phyloP scores from a whole-genome alignment of 2,329 filamentous ascomycete species.

The Leptographium wingfieldii region DNA sequence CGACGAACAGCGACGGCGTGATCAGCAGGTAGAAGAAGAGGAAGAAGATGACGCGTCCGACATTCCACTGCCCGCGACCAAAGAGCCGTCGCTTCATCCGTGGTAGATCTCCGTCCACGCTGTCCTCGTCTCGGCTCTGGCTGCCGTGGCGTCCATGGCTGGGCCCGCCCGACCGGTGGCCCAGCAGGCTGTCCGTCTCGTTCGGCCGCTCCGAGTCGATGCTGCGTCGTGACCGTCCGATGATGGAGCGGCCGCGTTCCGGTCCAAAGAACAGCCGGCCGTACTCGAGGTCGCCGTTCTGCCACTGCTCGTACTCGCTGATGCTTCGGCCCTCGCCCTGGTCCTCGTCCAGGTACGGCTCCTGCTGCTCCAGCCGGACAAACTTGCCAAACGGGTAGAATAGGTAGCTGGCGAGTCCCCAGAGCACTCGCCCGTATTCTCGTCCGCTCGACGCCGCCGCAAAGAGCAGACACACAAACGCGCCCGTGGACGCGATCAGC shows the following conservation, averaged over 20 bases:
- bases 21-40: conserved; percentile 90
- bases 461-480: conserved; percentile 66
- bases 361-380: conserved; percentile 84
- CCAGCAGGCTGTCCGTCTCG: conserved; percentile 78
- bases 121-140: background rate
- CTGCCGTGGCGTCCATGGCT: background rate
- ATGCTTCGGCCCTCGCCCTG: conserved; percentile 93
- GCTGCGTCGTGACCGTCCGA: conserved; percentile 78
- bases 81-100: conserved; percentile 74
- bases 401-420: conserved; percentile 73
- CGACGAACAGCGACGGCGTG: conserved; percentile 71
- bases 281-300: conserved; percentile 92
- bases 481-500: conserved; percentile 59
- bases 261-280: conserved; percentile 94
- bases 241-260: conserved; percentile 59
- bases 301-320: conserved; percentile 98
- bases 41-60: conserved; percentile 92
- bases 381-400: conserved; percentile 97
- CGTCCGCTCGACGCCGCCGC: conserved; percentile 66
- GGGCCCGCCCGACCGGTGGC: background rate
- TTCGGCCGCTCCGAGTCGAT: conserved; percentile 67
- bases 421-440: conserved; percentile 76
- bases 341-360: conserved; percentile 88
- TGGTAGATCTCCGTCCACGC: conserved; percentile 19
- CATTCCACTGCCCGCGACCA: conserved; percentile 88